Conservation (phyloP, 441 rosid genomes). For the Pelargonium exstipulatum region DNA sequence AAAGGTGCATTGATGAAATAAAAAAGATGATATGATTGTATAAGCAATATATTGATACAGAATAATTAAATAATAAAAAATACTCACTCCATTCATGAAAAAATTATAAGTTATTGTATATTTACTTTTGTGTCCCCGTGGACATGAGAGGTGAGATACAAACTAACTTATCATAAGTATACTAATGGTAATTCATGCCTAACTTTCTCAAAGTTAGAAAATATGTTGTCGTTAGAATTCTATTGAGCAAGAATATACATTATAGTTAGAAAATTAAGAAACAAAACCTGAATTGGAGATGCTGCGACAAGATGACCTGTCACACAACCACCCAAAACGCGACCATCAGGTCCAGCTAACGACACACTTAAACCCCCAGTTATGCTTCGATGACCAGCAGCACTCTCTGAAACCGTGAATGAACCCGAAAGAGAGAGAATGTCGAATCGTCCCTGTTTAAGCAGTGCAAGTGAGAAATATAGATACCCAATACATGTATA, state of each 20-base stretch:
- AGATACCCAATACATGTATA: not conserved
- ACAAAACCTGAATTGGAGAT: slow-evolving; percentile 44
- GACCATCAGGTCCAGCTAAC: slow-evolving; percentile 52
- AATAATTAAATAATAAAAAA: too few relatives aligned
- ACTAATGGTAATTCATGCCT: too few relatives aligned
- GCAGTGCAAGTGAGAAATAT: not conserved
- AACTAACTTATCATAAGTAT: too few relatives aligned
- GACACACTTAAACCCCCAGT: slow-evolving; percentile 49
- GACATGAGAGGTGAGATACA: too few relatives aligned
- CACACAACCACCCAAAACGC: slow-evolving; percentile 51
- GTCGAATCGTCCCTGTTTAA: slow-evolving; percentile 51
- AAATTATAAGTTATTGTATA: too few relatives aligned
- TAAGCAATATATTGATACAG: too few relatives aligned
- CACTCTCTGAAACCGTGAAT: slow-evolving; percentile 34
- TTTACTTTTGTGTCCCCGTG: too few relatives aligned
- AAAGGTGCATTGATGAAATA: too few relatives aligned
- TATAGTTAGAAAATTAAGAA: not conserved
- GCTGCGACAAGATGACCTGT: slow-evolving; percentile 53
- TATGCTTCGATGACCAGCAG: slow-evolving; percentile 42
- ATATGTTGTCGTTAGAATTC: too few relatives aligned
- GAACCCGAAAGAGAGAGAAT: slow-evolving; percentile 54
- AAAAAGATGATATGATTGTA: too few relatives aligned
- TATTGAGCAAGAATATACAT: not conserved
- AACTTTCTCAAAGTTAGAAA: too few relatives aligned
- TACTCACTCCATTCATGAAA: too few relatives aligned